These are phyloP conservation scores for Annona cherimola DNA, from an alignment of 164 flowering plant species.

Conservation along the genomic window DNA sequence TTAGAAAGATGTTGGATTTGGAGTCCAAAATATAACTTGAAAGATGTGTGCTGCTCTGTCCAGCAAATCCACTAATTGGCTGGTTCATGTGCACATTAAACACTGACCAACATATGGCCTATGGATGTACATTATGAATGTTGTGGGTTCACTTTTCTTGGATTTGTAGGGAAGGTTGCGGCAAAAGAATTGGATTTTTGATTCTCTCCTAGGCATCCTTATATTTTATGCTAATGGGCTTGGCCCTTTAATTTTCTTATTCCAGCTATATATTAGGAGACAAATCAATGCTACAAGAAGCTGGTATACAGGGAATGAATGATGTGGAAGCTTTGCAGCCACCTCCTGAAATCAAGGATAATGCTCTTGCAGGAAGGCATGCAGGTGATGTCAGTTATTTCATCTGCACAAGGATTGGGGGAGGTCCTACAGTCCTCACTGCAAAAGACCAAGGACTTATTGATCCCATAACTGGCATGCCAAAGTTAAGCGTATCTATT, in stretches of 20 bases:
- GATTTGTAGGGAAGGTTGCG: too few relatives aligned
- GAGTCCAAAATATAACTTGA: too few relatives aligned
- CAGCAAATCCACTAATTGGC: too few relatives aligned
- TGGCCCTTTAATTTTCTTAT: neutral
- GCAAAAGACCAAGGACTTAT: constrained; percentile 69
- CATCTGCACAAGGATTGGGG: constrained; percentile 90
- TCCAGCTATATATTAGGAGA: constrained; percentile 83
- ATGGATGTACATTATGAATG: too few relatives aligned
- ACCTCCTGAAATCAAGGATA: constrained; percentile 68
- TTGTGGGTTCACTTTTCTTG: too few relatives aligned
- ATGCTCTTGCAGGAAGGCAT: constrained; percentile 31
- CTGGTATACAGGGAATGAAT: constrained; percentile 48
- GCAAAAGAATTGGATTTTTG: too few relatives aligned
- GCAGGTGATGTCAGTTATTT: constrained; percentile 81
- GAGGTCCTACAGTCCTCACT: constrained; percentile 65
- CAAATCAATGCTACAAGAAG: constrained; percentile 73
- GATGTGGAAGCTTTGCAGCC: constrained; percentile 67
- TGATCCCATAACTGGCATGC: constrained; percentile 73
- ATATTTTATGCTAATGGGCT: too few relatives aligned
- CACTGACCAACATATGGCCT: neutral
- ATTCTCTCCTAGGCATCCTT: too few relatives aligned
- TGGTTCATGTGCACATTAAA: neutral
- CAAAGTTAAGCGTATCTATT: constrained; percentile 33
- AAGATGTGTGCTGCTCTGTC: too few relatives aligned
- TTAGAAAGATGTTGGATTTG: too few relatives aligned